Percentiles rank a stretch among this genome's conserved stretches.
Conservation (phyloP, 768 basidiomycete genomes). For the Dacryopinax spathularia region DNA sequence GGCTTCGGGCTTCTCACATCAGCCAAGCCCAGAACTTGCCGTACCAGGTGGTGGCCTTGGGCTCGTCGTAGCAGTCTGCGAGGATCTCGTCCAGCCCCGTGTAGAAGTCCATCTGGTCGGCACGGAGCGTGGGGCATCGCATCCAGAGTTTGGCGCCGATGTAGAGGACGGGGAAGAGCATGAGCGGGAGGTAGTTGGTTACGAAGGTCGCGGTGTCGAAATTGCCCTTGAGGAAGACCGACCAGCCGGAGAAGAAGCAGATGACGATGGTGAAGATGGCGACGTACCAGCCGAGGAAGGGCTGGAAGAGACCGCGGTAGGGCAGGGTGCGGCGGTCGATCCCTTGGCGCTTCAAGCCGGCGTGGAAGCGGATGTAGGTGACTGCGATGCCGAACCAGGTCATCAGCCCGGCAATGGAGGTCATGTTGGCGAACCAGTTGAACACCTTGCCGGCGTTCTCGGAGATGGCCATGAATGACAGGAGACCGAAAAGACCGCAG, state of each 20-base stretch:
- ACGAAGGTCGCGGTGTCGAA: slow-evolving; percentile 58
- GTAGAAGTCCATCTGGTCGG: slow-evolving; percentile 75
- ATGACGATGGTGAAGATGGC: slow-evolving; percentile 21
- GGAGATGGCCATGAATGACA: slow-evolving; percentile 65
- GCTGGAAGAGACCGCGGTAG: slow-evolving; percentile 47
- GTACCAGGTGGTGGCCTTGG: slow-evolving; percentile 47
- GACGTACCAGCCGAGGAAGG: slow-evolving; percentile 26
- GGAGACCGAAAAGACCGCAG: slow-evolving; percentile 41
- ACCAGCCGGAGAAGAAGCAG: slow-evolving; percentile 33
- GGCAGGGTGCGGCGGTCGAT: slow-evolving; percentile 58
- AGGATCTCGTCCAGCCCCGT: slow-evolving; percentile 55
- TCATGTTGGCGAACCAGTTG: slow-evolving; percentile 52
- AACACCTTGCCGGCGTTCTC: slow-evolving; percentile 60
- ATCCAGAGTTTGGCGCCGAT: slow-evolving; percentile 40
- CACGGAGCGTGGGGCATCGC: slow-evolving; percentile 31
- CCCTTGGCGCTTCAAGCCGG: slow-evolving; percentile 70
- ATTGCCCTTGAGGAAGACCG: slow-evolving; percentile 13
- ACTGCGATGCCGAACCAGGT: slow-evolving; percentile 69
- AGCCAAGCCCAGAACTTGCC: slow-evolving; percentile 71
- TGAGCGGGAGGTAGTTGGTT: slow-evolving; percentile 60
- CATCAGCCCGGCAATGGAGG: slow-evolving; percentile 45
- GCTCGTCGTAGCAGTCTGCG: slow-evolving; percentile 47
- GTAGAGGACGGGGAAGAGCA: slow-evolving; percentile 67
- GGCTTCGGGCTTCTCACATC: slow-evolving; percentile 28
- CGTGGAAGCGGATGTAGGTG: slow-evolving; percentile 70